Conservation (phyloP, 805 yeast species). For the Starmerella geochares region DNA sequence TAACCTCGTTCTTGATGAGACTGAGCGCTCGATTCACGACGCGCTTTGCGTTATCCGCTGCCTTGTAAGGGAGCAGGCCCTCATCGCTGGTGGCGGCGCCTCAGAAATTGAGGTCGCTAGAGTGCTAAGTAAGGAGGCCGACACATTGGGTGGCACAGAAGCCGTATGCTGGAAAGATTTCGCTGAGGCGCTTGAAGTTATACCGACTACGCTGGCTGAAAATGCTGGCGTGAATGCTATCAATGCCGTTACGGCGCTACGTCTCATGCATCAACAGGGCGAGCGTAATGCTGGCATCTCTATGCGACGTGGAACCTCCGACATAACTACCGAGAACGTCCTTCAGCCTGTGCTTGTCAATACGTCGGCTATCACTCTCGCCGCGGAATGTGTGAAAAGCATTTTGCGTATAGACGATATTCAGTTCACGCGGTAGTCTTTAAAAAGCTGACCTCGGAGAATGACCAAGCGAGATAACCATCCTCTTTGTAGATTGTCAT, state of each 20-base stretch:
- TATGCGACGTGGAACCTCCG: conserved; percentile 87
- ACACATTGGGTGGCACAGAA: conserved; percentile 66
- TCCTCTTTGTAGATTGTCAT: neutral
- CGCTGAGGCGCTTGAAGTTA: conserved; percentile 82
- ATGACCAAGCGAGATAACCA: neutral
- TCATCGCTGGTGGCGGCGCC: conserved; percentile 98
- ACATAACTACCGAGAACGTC: conserved; percentile 86
- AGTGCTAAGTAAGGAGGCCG: conserved; percentile 56
- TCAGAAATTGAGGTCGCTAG: conserved; percentile 88
- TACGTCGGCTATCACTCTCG: conserved; percentile 86
- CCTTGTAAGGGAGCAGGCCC: conserved; percentile 73
- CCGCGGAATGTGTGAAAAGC: conserved; percentile 93
- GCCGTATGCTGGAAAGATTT: conserved; percentile 86
- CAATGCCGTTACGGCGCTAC: conserved; percentile 80
- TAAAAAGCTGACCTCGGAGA: neutral
- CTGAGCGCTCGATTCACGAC: conserved; percentile 95
- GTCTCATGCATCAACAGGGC: conserved; percentile 84
- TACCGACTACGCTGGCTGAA: conserved; percentile 89
- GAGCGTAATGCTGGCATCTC: conserved; percentile 92
- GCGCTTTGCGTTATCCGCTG: conserved; percentile 90
- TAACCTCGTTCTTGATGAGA: conserved; percentile 78
- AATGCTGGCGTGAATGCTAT: conserved; percentile 90
- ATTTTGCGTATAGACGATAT: conserved; percentile 95
- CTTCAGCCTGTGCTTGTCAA: conserved; percentile 92
- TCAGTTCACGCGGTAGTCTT: conserved; percentile 64